phyloP scores from a whole-genome alignment of 345 rosid genomes.

The Aquilaria malaccensis region DNA sequence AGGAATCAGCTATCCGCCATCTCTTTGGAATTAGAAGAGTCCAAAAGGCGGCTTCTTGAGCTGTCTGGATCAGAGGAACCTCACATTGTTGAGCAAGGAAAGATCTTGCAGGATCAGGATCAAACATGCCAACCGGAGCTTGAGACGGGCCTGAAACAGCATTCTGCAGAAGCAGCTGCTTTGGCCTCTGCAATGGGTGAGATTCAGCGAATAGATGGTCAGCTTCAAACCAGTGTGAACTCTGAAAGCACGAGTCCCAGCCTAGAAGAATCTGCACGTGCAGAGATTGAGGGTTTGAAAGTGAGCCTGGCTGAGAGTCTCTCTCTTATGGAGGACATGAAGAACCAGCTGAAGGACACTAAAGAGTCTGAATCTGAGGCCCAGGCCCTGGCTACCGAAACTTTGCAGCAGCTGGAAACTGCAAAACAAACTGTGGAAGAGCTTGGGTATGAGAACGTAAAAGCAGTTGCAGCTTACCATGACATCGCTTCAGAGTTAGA shows the following conservation, averaged over 20 bases:
- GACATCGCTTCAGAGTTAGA: conserved; percentile 60
- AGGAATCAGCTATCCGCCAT: conserved; percentile 46
- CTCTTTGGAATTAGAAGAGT: conserved; percentile 59
- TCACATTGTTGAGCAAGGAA: conserved; percentile 27
- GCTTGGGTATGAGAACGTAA: conserved; percentile 51
- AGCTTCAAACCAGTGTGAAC: conserved; percentile 52
- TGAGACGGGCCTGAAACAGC: conserved; percentile 48
- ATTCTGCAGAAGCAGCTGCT: conserved; percentile 41
- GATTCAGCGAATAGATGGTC: conserved; percentile 61
- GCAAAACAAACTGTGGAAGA: conserved; percentile 63
- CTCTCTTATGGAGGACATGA: conserved; percentile 65
- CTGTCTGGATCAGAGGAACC: conserved; percentile 49
- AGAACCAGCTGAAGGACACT: conserved; percentile 57
- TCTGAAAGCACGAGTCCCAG: conserved; percentile 52
- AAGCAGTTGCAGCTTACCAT: conserved; percentile 50
- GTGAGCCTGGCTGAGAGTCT: conserved; percentile 55
- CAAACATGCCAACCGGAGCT: conserved; percentile 47
- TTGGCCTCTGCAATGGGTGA: conserved; percentile 60
- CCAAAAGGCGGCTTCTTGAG: conserved; percentile 44
- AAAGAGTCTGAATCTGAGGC: conserved; percentile 80
- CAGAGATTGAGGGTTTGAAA: conserved; percentile 62
- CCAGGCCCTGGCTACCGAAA: conserved; percentile 45
- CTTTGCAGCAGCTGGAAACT: conserved; percentile 66
- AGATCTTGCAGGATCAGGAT: conserved; percentile 41
- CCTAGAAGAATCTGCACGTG: conserved; percentile 40